phyloP scores from a whole-genome alignment of 1,284 basidiomycete genomes.

The Ceratobasidium sp. region DNA sequence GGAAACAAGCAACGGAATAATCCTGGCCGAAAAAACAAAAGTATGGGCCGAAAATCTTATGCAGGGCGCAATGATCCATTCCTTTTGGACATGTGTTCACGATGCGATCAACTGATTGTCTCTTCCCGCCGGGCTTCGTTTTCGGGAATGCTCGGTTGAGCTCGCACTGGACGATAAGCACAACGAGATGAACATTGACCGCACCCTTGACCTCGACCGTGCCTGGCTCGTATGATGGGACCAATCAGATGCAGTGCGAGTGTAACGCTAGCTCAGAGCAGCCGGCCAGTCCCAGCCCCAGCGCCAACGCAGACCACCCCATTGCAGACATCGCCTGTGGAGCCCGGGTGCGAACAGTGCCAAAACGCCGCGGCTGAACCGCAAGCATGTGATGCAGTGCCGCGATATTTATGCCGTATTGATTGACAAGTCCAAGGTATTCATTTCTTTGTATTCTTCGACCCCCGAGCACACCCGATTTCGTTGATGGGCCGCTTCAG shows the following conservation, averaged over 20 bases:
- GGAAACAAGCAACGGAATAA: background rate
- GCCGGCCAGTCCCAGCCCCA: too few species aligned
- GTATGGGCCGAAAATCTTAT: constrained; percentile 4
- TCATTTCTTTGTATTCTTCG: background rate
- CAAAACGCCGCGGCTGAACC: too few species aligned
- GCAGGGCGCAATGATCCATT: background rate
- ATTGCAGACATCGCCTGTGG: too few species aligned
- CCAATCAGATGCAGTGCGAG: too few species aligned
- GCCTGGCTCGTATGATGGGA: too few species aligned
- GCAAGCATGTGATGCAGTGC: background rate
- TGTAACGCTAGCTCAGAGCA: too few species aligned
- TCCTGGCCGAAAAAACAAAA: background rate
- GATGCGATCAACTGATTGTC: background rate
- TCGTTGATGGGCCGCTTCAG: too few species aligned
- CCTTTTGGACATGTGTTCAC: background rate
- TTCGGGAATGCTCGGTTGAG: constrained; percentile 33
- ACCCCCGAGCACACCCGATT: background rate
- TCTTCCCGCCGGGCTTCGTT: constrained; percentile 10
- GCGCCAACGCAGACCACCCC: too few species aligned
- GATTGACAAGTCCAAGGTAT: background rate
- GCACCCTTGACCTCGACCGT: background rate
- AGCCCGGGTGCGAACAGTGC: too few species aligned
- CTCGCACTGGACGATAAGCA: constrained; percentile 35
- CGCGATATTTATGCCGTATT: constrained; percentile 1
- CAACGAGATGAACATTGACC: background rate